These are phyloP conservation scores for Drechmeria coniospora DNA, from an alignment of 2,329 filamentous ascomycete genomes.

Conservation along the genomic window DNA sequence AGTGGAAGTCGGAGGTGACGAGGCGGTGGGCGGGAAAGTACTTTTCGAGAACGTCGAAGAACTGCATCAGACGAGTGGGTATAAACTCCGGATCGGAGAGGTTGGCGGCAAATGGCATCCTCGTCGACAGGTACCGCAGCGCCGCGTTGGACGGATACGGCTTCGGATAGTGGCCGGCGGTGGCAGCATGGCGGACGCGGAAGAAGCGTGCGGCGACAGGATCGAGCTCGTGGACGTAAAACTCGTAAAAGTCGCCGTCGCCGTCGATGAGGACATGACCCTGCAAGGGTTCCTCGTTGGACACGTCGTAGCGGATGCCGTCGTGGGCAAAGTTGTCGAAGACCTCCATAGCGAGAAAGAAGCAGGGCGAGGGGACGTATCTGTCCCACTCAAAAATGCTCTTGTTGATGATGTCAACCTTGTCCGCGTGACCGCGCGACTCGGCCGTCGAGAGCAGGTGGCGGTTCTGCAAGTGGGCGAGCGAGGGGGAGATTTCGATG, in stretches of 20 bases:
- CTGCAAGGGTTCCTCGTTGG: slow-evolving; percentile 71
- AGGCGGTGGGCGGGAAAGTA: slow-evolving; percentile 86
- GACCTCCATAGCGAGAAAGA: slow-evolving; percentile 94
- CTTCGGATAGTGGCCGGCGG: slow-evolving; percentile 45
- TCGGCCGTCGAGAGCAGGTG: slow-evolving; percentile 53
- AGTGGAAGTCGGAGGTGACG: slow-evolving; percentile 80
- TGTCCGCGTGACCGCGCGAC: slow-evolving; percentile 60
- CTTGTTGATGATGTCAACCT: slow-evolving; percentile 87
- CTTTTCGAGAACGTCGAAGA: slow-evolving; percentile 78
- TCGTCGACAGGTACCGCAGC: slow-evolving; percentile 45
- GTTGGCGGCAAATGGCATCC: slow-evolving; percentile 57
- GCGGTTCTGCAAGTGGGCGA: slow-evolving; percentile 63
- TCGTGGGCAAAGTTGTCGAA: slow-evolving; percentile 99
- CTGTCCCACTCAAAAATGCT: slow-evolving; percentile 90
- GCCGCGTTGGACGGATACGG: slow-evolving; percentile 39
- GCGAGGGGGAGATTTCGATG: slow-evolving; percentile 79
- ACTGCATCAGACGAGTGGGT: slow-evolving; percentile 86
- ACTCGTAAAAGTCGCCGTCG: slow-evolving; percentile 85
- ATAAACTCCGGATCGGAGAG: slow-evolving; percentile 81
- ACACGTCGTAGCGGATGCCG: slow-evolving; percentile 73
- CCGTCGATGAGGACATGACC: slow-evolving; percentile 75
- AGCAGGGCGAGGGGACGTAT: slow-evolving; percentile 83
- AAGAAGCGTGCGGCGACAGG: slow-evolving; percentile 72
- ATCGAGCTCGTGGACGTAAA: slow-evolving; percentile 70
- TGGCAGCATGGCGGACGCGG: slow-evolving; percentile 67